phyloP scores from a whole-genome alignment of 2,329 filamentous ascomycete species.

The Sordariomycetes sp. region DNA sequence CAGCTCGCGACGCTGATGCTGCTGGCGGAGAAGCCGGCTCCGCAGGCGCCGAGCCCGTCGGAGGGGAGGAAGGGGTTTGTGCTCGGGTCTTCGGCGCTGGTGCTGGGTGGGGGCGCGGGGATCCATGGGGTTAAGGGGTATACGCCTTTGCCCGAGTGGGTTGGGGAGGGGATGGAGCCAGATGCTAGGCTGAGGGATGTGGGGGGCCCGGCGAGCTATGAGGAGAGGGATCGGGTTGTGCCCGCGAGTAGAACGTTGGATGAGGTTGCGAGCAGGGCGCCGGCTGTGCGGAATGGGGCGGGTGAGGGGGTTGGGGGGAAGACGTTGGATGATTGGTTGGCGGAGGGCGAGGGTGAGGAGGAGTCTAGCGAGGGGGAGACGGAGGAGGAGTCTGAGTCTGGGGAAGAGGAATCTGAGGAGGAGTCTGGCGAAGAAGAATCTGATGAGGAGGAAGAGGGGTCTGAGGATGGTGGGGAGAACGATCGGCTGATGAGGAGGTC shows the following conservation, averaged over 20 bases:
- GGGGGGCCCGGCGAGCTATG: conserved; percentile 19
- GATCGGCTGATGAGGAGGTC: conserved; percentile 28
- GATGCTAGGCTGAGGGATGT: conserved; percentile 56
- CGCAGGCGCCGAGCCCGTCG: conserved; percentile 79
- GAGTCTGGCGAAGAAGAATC: conserved; percentile 22
- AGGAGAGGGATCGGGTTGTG: conserved; percentile 26
- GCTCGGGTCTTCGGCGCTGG: conserved; percentile 74
- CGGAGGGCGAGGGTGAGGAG: conserved; percentile 45
- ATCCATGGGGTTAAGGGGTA: conserved; percentile 68
- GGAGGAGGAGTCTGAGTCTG: conserved; percentile 35
- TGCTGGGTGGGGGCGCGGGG: conserved; percentile 65
- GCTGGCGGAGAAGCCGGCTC: conserved; percentile 86
- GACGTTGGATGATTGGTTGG: conserved; percentile 87
- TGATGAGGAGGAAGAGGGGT: conserved; percentile 24
- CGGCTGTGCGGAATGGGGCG: conserved; percentile 10
- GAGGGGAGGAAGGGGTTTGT: conserved; percentile 67
- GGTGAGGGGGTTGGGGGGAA: conserved; percentile 53
- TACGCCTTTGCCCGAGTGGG: conserved; percentile 71
- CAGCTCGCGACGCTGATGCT: conserved; percentile 85
- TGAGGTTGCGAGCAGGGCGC: conserved; percentile 22
- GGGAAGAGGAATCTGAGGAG: conserved; percentile 30
- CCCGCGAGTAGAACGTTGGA: conserved; percentile 48
- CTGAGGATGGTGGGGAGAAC: conserved; percentile 29
- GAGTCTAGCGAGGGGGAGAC: conserved; percentile 36
- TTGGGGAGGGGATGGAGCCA: conserved; percentile 66